phyloP scores from a whole-genome alignment of 2,329 filamentous ascomycete genomes.

The Trichoderma koningiopsis region DNA sequence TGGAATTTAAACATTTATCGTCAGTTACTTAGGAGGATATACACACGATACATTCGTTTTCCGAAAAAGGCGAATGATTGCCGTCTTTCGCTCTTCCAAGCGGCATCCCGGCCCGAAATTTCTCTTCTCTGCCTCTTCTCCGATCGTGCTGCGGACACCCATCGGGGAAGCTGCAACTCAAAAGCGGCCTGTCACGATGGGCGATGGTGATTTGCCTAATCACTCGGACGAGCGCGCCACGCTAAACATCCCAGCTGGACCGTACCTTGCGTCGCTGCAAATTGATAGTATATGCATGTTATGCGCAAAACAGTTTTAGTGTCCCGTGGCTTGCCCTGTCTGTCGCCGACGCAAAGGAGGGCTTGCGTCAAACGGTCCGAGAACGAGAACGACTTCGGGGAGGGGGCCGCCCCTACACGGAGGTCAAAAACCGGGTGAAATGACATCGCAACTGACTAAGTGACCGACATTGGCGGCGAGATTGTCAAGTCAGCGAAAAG shows the following conservation, averaged over 20 bases:
- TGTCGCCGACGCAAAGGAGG: not conserved
- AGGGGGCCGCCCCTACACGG: not conserved
- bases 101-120: not conserved
- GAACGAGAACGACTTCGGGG: too few relatives aligned
- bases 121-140: not conserved
- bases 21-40: not conserved
- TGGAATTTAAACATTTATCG: not conserved
- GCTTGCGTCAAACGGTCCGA: not conserved
- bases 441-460: not conserved
- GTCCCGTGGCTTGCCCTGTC: not conserved
- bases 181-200: not conserved
- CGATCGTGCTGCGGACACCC: conserved; percentile 6
- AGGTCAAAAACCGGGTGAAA: not conserved
- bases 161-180: not conserved
- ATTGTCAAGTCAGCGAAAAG: not conserved
- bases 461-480: conserved; percentile 6
- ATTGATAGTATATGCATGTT: too few relatives aligned
- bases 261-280: not conserved
- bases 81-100: not conserved
- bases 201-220: not conserved
- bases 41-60: not conserved
- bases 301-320: not conserved
- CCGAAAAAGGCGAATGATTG: not conserved
- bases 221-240: too few relatives aligned
- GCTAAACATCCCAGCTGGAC: not conserved